These are phyloP conservation scores for Penicillium sp. DNA, from an alignment of 2,329 filamentous ascomycete species.

Conservation along the genomic window DNA sequence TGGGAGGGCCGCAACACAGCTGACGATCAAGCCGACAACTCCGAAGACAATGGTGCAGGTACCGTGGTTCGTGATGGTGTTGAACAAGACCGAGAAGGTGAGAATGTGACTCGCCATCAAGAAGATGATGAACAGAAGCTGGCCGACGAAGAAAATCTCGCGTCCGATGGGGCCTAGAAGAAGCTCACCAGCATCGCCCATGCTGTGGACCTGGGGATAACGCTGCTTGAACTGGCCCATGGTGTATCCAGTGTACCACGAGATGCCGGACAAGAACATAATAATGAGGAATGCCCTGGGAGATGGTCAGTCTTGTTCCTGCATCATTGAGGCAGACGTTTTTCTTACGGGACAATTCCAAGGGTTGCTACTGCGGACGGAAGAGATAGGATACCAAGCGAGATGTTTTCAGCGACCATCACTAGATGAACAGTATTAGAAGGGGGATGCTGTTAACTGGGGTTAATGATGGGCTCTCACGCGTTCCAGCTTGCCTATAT, in stretches of 20 bases:
- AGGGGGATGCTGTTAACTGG: neutral
- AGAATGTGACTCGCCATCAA: slow-evolving; percentile 67
- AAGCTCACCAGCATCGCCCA: slow-evolving; percentile 64
- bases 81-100: slow-evolving; percentile 66
- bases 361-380: slow-evolving; percentile 54
- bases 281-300: slow-evolving; percentile 50
- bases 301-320: slow-evolving; percentile 5
- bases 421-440: slow-evolving; percentile 29
- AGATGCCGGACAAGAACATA: slow-evolving; percentile 52
- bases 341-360: slow-evolving; percentile 52
- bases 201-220: slow-evolving; percentile 60
- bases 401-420: slow-evolving; percentile 60
- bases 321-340: neutral
- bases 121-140: slow-evolving; percentile 64
- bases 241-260: slow-evolving; percentile 59
- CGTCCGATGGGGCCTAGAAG: slow-evolving; percentile 60
- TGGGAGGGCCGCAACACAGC: slow-evolving; percentile 58
- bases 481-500: slow-evolving; percentile 42
- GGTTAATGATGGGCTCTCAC: slow-evolving; percentile 26
- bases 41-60: slow-evolving; percentile 63
- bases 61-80: slow-evolving; percentile 59
- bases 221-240: slow-evolving; percentile 57
- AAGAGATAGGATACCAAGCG: slow-evolving; percentile 56
- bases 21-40: slow-evolving; percentile 56
- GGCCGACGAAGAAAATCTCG: slow-evolving; percentile 61